Evolutionary conservation across 2,329 filamentous ascomycete species (phyloP).

Genomic region (Pyrenochaeta sp.): DNA sequence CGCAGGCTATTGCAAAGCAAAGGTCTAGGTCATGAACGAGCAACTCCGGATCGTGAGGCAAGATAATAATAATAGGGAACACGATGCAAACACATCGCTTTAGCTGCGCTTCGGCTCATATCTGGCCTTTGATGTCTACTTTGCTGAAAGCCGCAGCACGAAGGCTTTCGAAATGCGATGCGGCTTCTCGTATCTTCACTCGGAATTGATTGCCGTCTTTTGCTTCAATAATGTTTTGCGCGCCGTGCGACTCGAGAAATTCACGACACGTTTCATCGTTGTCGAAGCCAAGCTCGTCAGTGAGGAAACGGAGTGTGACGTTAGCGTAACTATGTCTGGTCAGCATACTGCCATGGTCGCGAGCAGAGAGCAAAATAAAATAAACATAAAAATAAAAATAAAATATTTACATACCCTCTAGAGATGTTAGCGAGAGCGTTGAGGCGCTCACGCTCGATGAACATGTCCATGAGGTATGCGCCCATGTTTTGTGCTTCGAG

Average conservation of each 20-base stretch:
- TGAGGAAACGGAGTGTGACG: constrained; percentile 88
- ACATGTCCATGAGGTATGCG: constrained; percentile 99
- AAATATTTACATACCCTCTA: constrained; percentile 94
- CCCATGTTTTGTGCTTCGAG: constrained; percentile 96
- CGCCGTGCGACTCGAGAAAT: constrained; percentile 85
- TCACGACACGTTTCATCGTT: constrained; percentile 88
- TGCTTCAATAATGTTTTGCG: constrained; percentile 79
- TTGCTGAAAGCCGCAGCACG: constrained; percentile 79
- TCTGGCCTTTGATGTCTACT: constrained; percentile 98
- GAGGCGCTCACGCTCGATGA: constrained; percentile 91
- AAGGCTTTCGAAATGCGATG: constrained; percentile 74
- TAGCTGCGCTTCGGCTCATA: constrained; percentile 63
- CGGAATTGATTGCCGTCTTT: constrained; percentile 62
- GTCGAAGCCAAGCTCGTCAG: constrained; percentile 95
- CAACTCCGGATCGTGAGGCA: constrained; percentile 12
- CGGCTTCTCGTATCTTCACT: constrained; percentile 69
- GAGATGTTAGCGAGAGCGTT: constrained; percentile 90
- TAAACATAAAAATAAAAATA: too few relatives aligned
- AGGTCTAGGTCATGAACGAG: constrained; percentile 18
- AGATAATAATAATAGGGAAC: constrained; percentile 9
- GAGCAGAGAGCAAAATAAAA: too few relatives aligned
- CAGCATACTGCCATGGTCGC: constrained; percentile 49
- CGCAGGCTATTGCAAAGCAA: constrained; percentile 30
- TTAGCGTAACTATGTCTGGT: constrained; percentile 81
- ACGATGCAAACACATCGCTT: constrained; percentile 12